These are phyloP conservation scores for Malus asiatica DNA, from an alignment of 306 rosid species.

Conservation along the genomic window DNA sequence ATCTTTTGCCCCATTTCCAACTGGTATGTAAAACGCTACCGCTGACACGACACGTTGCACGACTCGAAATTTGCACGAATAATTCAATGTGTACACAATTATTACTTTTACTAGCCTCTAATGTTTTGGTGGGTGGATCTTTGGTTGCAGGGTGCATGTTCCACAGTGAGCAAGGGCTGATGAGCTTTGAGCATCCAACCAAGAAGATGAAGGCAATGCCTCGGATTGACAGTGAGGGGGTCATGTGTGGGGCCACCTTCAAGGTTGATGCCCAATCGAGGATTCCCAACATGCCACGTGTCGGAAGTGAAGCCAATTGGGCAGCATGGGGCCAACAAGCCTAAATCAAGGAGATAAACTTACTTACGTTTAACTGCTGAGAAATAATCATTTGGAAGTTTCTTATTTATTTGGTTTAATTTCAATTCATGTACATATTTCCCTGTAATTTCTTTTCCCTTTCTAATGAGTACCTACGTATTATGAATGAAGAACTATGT, in stretches of 20 bases:
- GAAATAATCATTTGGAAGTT: not conserved
- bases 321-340: constrained; percentile 52
- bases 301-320: constrained; percentile 97
- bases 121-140: not conserved
- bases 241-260: constrained; percentile 91
- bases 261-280: constrained; percentile 73
- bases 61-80: too few species aligned
- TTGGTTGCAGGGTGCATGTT: constrained; percentile 75
- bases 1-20: constrained; percentile 90
- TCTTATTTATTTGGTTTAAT: not conserved
- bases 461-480: not conserved
- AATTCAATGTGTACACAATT: too few species aligned
- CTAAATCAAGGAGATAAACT: not conserved
- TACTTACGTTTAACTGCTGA: not conserved
- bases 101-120: not conserved
- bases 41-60: not conserved
- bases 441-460: not conserved
- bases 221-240: constrained; percentile 83
- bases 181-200: constrained; percentile 80
- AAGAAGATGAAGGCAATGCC: constrained; percentile 95
- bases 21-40: constrained; percentile 32
- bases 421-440: not conserved
- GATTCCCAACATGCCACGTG: constrained; percentile 72
- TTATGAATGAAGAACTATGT: not conserved
- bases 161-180: constrained; percentile 70